Conservation (phyloP, 805 yeast species). For the Starmerella gropengiesseri region DNA sequence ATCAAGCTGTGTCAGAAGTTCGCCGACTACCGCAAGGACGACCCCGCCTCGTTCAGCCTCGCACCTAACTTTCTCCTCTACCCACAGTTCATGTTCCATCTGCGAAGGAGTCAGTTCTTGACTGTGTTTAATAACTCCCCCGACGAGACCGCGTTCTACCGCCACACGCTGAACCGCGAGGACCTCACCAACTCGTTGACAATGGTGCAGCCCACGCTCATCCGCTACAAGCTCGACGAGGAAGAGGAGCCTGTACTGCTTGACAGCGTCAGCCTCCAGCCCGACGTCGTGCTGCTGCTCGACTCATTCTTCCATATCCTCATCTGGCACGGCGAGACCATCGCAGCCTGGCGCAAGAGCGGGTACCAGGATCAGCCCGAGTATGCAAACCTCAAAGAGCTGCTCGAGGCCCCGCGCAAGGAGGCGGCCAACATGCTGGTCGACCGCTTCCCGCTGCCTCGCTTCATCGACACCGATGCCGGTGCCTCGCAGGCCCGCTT, state of each 20-base stretch:
- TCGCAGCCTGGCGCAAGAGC: slow-evolving; percentile 92
- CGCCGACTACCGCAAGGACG: slow-evolving; percentile 87
- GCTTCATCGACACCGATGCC: slow-evolving; percentile 94
- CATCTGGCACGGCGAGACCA: slow-evolving; percentile 87
- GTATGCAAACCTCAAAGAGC: slow-evolving; percentile 73
- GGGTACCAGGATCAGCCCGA: slow-evolving; percentile 89
- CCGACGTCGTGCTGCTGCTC: slow-evolving; percentile 73
- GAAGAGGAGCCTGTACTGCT: slow-evolving; percentile 85
- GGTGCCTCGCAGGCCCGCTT: slow-evolving; percentile 99
- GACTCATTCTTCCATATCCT: slow-evolving; percentile 96
- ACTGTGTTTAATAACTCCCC: slow-evolving; percentile 97
- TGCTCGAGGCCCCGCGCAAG: slow-evolving; percentile 76
- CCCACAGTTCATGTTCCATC: slow-evolving; percentile 92
- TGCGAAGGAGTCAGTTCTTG: slow-evolving; percentile 91
- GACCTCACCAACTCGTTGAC: slow-evolving; percentile 86
- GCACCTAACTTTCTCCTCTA: slow-evolving; percentile 74
- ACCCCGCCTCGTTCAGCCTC: slow-evolving; percentile 67
- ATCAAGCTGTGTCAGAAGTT: slow-evolving; percentile 83
- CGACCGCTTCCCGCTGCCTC: slow-evolving; percentile 94
- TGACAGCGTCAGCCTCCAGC: slow-evolving; percentile 85
- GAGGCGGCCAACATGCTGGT: slow-evolving; percentile 88
- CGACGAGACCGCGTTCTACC: slow-evolving; percentile 94
- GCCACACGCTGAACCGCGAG: slow-evolving; percentile 83
- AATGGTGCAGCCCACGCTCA: slow-evolving; percentile 96
- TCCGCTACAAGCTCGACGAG: slow-evolving; percentile 69